Base-by-base conservation (phyloP, 768 basidiomycete genomes). In the Brasilioporus rufonigricans region DNA sequence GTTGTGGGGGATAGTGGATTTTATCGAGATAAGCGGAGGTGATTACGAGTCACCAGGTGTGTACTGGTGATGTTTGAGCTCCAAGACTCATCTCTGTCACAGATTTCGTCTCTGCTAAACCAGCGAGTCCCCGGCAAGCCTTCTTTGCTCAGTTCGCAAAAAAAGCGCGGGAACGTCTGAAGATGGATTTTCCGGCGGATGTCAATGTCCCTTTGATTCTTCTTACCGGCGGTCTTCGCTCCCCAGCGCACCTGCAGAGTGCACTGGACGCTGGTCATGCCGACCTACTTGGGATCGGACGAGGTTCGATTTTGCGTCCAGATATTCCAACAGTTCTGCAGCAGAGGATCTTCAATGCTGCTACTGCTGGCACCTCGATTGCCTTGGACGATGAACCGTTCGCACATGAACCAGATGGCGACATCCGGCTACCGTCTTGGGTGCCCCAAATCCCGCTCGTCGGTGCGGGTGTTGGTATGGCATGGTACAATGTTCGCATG, bases 1-100 rank as follows among this genome's bases (percentile, higher is more conserved):
- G 0, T 65, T 68, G 36, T 91, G 90, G 84, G 77, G 78, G 1
- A 71, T 73, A 18, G 63, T 95, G 5, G 93, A 96, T 67, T 88
- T 93, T 63, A 83, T 96, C 48, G 93, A 96, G 69, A 81, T 96
- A 55, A 91, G 87, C 52, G 93, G 93, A 2, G 93, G 93, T 0
- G 85, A 87, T 65, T 96, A 95, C 60, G 89, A 92, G 63, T 81
- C 77, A 18, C 87, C 89, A 61, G 82, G 91, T 87, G 61, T 18
- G 76, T 61, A 12, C 0, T 3, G 26, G 14, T 19, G 2, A 43
- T 33, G 7, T 18, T 48, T 13, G 24, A 5, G 14, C 10, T 27
- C 5, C 23, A 12, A 26, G 24, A 12, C 54, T 55, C 23, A 57
- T 46, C n/a, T 39, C 19, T 0, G 1, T 50, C 5, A 7, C 48